Conservation (phyloP, 176 grass and related monocot genomes). For the Juncus inflexus region DNA sequence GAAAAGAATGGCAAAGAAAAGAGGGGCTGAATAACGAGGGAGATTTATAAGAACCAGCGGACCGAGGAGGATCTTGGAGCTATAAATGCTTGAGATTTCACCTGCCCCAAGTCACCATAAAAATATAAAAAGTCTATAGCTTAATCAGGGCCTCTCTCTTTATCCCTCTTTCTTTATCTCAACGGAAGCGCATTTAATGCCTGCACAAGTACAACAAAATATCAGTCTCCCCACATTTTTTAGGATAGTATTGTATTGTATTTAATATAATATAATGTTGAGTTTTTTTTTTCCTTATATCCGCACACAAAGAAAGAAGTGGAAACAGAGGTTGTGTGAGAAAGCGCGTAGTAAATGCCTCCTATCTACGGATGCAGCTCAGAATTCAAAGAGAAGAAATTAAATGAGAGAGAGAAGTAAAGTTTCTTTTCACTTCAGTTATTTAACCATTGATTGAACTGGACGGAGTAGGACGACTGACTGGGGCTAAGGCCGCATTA, state of each 20-base stretch:
- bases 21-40: slow-evolving; percentile 17
- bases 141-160: slow-evolving; percentile 14
- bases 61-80: slow-evolving; percentile 35
- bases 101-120: slow-evolving; percentile 31
- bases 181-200: slow-evolving; percentile 19
- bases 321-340: background rate
- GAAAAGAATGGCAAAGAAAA: background rate
- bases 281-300: slow-evolving; percentile 11
- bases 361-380: background rate
- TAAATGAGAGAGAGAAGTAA: slow-evolving; percentile 2
- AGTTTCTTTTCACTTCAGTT: background rate
- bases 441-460: slow-evolving; percentile 2
- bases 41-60: slow-evolving; percentile 46
- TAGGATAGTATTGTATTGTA: background rate
- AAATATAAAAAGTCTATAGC: slow-evolving; percentile 6
- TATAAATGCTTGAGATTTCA: slow-evolving; percentile 72
- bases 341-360: no score
- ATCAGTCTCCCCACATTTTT: background rate
- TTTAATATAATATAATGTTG: background rate
- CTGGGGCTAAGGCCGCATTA: no score
- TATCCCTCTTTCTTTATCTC: slow-evolving; percentile 1
- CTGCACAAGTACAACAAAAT: slow-evolving; percentile 3
- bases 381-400: slow-evolving; percentile 24
- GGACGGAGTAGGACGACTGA: no score
- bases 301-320: slow-evolving; percentile 24